Base-by-base conservation (phyloP, 1,284 basidiomycete genomes). In the Marasmius sp. region DNA sequence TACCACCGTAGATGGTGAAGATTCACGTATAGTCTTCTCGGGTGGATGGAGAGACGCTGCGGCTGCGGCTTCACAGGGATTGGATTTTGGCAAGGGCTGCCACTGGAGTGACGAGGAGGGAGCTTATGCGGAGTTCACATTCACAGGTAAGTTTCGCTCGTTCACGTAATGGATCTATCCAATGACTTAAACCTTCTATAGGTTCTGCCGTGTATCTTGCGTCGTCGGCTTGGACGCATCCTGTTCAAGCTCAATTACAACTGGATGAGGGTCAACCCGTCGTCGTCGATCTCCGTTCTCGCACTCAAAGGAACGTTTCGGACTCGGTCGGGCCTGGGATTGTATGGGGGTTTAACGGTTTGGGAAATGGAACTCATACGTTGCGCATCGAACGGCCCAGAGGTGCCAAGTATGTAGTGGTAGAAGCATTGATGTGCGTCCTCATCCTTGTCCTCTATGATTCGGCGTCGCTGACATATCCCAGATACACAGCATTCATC, bases 181-280 rank as follows among this genome's bases (percentile, higher is more conserved):
- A 20, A 27, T 33, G 18, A 51, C 34, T 61, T 27, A 36, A 39
- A 33, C 55, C 48, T 22, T 33, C 61, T 9, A 48, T 54, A 79
- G 79, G 79, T 52, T 71, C 75, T 18, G 76, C 74, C 8, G 69
- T 77, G 6, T 77, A 76, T 63, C 77, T 74, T 58, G 64, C 69
- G 50, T 70, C 75, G 1, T 71, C 76, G 12, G 67, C 70, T 1
- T 77, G 75, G 74, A 72, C 75, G 7, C 75, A 71, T 58, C 47
- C 61, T 36, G 72, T 76, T 18, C n/a, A 47, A 68, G 66, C 37
- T 70, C 70, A 11, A 58, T 52, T 75, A 22, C 68, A 67, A 12
- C 62, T 76, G 34, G 71, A 74, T 43, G 71, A 67, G 4, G 65
- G 47, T 11, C 43, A 56, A 0, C 48, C 65, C 14, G 33, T 58